phyloP scores from a whole-genome alignment of 192 early-diverging fungal species.

The Thoreauomyces humboldtii region DNA sequence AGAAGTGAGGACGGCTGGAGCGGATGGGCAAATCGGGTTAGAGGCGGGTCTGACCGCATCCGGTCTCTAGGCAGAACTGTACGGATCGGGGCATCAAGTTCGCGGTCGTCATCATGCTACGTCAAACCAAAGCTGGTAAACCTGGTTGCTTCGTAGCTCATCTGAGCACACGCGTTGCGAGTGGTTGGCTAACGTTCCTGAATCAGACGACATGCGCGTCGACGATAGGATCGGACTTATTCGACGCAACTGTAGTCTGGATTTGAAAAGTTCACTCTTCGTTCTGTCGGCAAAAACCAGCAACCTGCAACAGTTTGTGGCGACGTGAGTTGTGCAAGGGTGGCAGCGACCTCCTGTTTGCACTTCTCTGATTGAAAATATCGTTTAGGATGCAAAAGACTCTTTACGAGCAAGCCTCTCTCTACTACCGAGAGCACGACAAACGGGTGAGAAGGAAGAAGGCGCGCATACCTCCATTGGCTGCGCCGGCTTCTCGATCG shows the following conservation, averaged over 20 bases:
- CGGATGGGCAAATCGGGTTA: no score
- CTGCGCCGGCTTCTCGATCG: conserved; percentile 7
- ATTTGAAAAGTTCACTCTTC: conserved; percentile 67
- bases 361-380: conserved; percentile 12
- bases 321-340: conserved; percentile 46
- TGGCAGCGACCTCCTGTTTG: neutral
- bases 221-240: conserved; percentile 71
- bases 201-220: conserved; percentile 58
- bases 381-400: conserved; percentile 58
- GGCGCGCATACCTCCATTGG: conserved; percentile 49
- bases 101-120: conserved; percentile 66
- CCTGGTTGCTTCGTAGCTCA: no score
- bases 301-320: conserved; percentile 63
- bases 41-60: no score
- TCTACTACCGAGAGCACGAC: conserved; percentile 74
- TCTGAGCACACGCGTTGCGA: no score
- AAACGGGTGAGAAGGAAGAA: conserved; percentile 73
- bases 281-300: conserved; percentile 46
- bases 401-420: conserved; percentile 65
- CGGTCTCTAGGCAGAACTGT: conserved; percentile 54
- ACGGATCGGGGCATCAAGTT: conserved; percentile 71
- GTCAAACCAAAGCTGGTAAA: conserved; percentile 45
- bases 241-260: conserved; percentile 66
- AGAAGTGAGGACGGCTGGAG: conserved; percentile 43
- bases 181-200: neutral